These are phyloP conservation scores for Trichoderma sp. DNA, from an alignment of 2,329 filamentous ascomycete species.

Conservation along the genomic window DNA sequence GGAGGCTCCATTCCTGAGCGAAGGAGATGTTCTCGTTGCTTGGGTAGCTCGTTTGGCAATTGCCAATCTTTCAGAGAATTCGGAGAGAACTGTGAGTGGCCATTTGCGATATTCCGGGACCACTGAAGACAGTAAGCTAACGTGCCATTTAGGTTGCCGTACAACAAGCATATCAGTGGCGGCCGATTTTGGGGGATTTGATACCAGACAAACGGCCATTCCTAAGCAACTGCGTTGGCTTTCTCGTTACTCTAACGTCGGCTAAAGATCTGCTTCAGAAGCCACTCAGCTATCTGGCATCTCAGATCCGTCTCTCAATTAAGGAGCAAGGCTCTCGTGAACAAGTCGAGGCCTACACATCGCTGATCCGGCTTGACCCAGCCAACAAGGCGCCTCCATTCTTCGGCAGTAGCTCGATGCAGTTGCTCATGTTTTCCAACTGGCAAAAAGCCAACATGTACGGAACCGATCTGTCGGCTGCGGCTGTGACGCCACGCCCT, in stretches of 20 bases:
- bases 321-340: background rate
- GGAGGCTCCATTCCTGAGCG: conserved; percentile 39
- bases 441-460: conserved; percentile 7
- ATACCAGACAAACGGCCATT: background rate
- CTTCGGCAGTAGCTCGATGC: background rate
- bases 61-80: background rate
- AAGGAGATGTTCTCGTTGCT: conserved; percentile 44
- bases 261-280: background rate
- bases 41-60: conserved; percentile 31
- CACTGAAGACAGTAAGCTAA: background rate
- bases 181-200: background rate
- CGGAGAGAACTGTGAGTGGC: background rate
- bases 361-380: background rate
- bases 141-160: background rate
- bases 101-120: background rate
- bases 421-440: background rate
- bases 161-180: conserved; percentile 6
- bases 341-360: conserved; percentile 3
- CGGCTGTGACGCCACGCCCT: background rate
- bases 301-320: background rate
- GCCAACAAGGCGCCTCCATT: conserved; percentile 3
- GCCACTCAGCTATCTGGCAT: background rate
- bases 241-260: background rate
- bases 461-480: background rate
- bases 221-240: conserved; percentile 5